Base-by-base conservation (phyloP, 495 filamentous ascomycete genomes). In the Apiosordaria backusii region DNA sequence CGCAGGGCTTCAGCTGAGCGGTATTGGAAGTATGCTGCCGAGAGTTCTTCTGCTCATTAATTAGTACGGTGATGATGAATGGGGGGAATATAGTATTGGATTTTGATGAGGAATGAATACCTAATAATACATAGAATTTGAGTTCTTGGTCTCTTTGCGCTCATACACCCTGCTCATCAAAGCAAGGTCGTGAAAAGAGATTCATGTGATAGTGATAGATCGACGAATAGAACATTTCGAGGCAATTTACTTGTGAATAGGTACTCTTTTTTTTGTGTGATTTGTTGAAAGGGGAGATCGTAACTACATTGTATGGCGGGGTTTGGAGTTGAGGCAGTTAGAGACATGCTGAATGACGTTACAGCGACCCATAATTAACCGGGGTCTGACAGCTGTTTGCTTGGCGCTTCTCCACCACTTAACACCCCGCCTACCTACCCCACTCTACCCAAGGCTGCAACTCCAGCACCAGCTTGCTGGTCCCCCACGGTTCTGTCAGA, bases 1-100 rank as follows among this genome's bases (percentile, higher is more conserved):
- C 74, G 82, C 9, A 64, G 61, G 54, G 69, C 66, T 68, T 64
- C 66, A 23, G 69, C 71, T 10, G 62, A 64, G 40, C 52, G 61
- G 70, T 67, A 67, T 19, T 74, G 67, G 67, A 53, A 66, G 61
- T 65, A 65, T 61, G 67, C 67, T 19, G 62, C 40, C 10, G 40
- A 52, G 62, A 65, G 50, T 50, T 65, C 57, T 4, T 23, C 19
- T 60, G 57, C 57, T 27, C 57, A 60, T 7, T 60, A 60, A 27
- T 55, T 23, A 22, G 5, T 45, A 9, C 13, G 35, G 5, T 9
- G 35, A 15, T 45, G 35, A 18, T 1, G 35, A 15, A 13, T 45
- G 35, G 35, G 35, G 2, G 35, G 35, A 18, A 13, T 7, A 7
- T 45, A 13, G 16, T 45, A 15, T 45, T 45, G 35, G 35, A 45